Percentiles rank a stretch among this genome's conserved stretches.
Conservation (phyloP, 192 early-diverging fungal genomes). For the Umbelopsis sp. region DNA sequence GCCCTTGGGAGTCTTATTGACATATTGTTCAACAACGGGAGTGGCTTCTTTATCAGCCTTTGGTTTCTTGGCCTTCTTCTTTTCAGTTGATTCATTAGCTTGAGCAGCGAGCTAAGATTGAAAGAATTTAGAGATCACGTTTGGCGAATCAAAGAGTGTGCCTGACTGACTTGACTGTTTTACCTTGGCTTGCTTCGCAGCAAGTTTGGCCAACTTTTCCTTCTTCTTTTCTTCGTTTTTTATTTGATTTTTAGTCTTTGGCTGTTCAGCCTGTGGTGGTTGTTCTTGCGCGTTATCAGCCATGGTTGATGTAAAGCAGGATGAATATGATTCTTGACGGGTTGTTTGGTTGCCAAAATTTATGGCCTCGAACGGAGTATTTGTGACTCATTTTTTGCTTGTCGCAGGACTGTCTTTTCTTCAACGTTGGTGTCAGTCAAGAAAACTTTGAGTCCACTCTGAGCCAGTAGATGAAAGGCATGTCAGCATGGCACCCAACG, state of each 20-base stretch:
- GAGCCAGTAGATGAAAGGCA: neutral
- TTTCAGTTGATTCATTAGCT: slow-evolving; percentile 24
- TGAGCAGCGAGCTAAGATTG: slow-evolving; percentile 12
- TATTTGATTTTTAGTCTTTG: slow-evolving; percentile 78
- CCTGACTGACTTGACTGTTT: neutral
- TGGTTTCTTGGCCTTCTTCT: slow-evolving; percentile 63
- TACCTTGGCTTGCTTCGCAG: slow-evolving; percentile 83
- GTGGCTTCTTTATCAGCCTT: slow-evolving; percentile 56
- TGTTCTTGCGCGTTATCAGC: slow-evolving; percentile 8
- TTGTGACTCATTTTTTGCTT: slow-evolving; percentile 13
- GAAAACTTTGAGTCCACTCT: neutral
- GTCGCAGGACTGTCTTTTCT: neutral
- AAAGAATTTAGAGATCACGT: neutral
- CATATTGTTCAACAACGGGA: slow-evolving; percentile 51
- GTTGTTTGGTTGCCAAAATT: neutral
- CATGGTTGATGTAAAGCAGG: neutral
- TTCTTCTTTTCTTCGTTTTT: slow-evolving; percentile 91
- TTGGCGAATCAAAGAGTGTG: neutral
- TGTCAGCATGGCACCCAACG: neutral
- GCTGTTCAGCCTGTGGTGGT: neutral
- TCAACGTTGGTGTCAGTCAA: neutral
- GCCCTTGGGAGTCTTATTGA: slow-evolving; percentile 83
- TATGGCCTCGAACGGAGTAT: neutral
- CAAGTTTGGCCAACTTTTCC: slow-evolving; percentile 92
- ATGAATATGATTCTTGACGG: neutral